Conservation (phyloP, 345 rosid genomes). For the Eucalyptus grandis region DNA sequence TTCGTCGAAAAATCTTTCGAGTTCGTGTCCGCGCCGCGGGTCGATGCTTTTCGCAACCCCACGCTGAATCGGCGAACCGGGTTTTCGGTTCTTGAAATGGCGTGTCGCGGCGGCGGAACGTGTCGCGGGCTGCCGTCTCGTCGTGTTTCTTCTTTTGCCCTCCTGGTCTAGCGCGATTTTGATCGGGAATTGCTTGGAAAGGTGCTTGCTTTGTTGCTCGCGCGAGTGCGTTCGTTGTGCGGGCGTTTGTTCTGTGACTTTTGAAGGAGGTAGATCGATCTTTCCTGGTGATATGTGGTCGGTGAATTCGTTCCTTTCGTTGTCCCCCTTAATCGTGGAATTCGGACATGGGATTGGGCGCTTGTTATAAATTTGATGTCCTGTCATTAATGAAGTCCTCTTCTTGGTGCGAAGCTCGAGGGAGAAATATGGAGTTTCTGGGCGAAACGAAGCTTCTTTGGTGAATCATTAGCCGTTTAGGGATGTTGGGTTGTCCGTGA, state of each 20-base stretch:
- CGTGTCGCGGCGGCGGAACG: not conserved
- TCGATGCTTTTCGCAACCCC: not conserved
- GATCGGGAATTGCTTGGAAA: not conserved
- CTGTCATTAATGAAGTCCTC: not conserved
- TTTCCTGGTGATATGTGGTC: not conserved
- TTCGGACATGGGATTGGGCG: not conserved
- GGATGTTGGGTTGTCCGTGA: not conserved
- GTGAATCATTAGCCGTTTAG: not conserved
- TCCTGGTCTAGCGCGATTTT: not conserved
- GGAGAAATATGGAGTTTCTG: not conserved
- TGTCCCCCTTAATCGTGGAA: not conserved
- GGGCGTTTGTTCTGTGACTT: not conserved
- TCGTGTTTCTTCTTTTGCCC: not conserved
- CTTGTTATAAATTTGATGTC: not conserved
- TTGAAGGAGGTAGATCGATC: not conserved
- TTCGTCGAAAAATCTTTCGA: not conserved
- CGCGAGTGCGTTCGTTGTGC: not conserved
- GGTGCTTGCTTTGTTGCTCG: not conserved
- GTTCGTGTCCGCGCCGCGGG: not conserved
- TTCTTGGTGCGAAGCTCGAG: not conserved
- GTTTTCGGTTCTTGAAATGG: not conserved
- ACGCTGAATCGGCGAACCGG: not conserved
- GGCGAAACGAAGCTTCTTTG: not conserved
- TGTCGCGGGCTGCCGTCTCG: not conserved
- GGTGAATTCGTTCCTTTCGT: not conserved